Evolutionary conservation across 2,329 filamentous ascomycete genomes (phyloP).

Genomic region (Geoglossum cookeanum): DNA sequence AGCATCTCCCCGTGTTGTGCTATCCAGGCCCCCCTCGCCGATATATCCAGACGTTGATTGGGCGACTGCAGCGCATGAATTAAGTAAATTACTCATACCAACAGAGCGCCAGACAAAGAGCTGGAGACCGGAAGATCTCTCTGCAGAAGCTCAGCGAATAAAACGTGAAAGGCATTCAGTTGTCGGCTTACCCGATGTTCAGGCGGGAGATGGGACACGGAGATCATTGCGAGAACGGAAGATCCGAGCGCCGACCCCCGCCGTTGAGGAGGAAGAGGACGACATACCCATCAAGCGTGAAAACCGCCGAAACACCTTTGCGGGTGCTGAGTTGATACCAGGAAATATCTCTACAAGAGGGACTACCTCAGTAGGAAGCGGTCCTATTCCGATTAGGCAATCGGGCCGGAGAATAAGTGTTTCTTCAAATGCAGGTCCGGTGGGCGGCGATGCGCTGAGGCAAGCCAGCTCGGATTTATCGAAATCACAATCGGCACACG

Average conservation of each 20-base stretch:
- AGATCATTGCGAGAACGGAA: constrained; percentile 61
- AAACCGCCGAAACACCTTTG: constrained; percentile 42
- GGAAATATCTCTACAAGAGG: constrained; percentile 17
- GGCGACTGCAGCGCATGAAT: constrained; percentile 64
- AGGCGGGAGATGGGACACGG: constrained; percentile 33
- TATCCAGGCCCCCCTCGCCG: constrained; percentile 11
- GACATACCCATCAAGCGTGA: constrained; percentile 19
- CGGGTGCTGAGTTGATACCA: constrained; percentile 29
- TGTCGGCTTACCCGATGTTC: constrained; percentile 23
- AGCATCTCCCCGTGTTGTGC: constrained; percentile 17
- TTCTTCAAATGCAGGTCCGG: constrained; percentile 24
- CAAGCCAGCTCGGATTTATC: constrained; percentile 18
- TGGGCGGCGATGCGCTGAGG: constrained; percentile 16
- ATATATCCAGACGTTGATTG: constrained; percentile 48
- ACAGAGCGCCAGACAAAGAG: constrained; percentile 54
- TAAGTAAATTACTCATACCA: constrained; percentile 69
- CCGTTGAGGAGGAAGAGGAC: constrained; percentile 31
- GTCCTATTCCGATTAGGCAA: constrained; percentile 13
- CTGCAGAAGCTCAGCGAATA: constrained; percentile 42
- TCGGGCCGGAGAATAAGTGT: constrained; percentile 24
- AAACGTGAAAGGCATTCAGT: constrained; percentile 45
- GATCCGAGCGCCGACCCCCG: constrained; percentile 28
- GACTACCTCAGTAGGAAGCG: constrained; percentile 8
- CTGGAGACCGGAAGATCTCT: constrained; percentile 60
- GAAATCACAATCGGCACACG: neutral